Conservation (phyloP, 495 filamentous ascomycete species). For the Hypoxylon perforatum region DNA sequence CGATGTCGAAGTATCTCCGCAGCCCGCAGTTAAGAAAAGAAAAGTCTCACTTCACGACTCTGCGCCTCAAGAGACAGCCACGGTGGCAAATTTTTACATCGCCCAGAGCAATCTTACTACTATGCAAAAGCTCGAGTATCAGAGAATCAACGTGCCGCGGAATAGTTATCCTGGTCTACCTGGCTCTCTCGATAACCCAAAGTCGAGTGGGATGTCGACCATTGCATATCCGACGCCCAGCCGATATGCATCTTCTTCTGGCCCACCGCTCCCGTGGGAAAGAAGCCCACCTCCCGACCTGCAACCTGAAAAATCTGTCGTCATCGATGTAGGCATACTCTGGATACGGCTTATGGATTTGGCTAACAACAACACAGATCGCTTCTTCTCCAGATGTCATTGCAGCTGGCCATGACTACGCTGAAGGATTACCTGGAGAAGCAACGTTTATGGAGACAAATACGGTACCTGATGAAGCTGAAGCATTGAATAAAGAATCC, state of each 20-base stretch:
- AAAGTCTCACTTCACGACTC: constrained; percentile 28
- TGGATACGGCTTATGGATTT: neutral
- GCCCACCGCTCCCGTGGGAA: constrained; percentile 44
- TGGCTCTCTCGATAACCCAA: constrained; percentile 27
- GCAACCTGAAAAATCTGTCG: constrained; percentile 17
- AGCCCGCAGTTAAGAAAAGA: constrained; percentile 17
- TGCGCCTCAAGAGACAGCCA: constrained; percentile 10
- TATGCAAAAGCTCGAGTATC: constrained; percentile 47
- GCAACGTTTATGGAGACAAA: constrained; percentile 2
- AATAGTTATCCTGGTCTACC: constrained; percentile 28
- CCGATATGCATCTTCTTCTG: constrained; percentile 39
- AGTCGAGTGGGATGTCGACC: constrained; percentile 43
- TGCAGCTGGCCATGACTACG: constrained; percentile 19
- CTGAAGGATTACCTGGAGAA: neutral
- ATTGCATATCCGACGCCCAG: constrained; percentile 46
- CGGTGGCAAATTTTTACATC: constrained; percentile 40
- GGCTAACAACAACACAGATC: constrained; percentile 33
- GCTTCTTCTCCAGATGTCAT: constrained; percentile 44
- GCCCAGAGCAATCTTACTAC: constrained; percentile 45
- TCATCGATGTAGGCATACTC: constrained; percentile 35
- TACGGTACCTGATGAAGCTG: neutral
- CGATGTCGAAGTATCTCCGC: constrained; percentile 5
- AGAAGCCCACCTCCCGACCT: constrained; percentile 10
- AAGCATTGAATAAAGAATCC: neutral
- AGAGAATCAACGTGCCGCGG: constrained; percentile 33